Evolutionary conservation across 257 asterid genomes (phyloP).

Genomic region (Agastache rugosa): DNA sequence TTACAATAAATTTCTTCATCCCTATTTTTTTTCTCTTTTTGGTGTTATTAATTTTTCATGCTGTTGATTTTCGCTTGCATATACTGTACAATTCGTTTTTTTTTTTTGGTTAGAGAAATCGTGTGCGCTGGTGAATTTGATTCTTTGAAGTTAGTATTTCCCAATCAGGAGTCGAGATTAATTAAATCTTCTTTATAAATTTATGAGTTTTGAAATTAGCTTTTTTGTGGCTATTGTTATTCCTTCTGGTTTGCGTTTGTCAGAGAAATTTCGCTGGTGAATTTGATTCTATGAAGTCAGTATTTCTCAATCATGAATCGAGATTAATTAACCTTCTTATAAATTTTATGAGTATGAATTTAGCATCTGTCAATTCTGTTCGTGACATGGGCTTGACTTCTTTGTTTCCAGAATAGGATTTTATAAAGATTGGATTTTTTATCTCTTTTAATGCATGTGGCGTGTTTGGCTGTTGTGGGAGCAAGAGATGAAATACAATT

Average conservation of each 20-base stretch:
- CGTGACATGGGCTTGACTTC: neutral
- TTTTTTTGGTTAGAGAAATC: neutral
- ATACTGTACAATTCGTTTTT: neutral
- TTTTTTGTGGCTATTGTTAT: neutral
- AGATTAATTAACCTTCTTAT: neutral
- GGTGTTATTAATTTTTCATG: neutral
- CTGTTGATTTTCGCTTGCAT: neutral
- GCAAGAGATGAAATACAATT: neutral
- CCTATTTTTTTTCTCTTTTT: neutral
- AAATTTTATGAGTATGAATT: neutral
- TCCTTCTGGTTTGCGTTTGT: neutral
- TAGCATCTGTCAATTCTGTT: conserved; percentile 2
- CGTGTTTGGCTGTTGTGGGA: neutral
- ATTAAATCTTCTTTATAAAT: neutral
- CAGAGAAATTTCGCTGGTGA: neutral
- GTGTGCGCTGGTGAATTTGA: neutral
- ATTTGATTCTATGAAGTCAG: neutral
- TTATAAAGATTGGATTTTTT: neutral
- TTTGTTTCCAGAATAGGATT: neutral
- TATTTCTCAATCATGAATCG: neutral
- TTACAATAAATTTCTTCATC: neutral
- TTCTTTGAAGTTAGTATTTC: neutral
- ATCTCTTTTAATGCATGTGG: neutral
- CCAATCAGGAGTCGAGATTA: neutral
- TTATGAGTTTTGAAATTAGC: too few species aligned